Evolutionary conservation across 306 rosid genomes (phyloP).

Genomic region (Adenanthera pavonina): DNA sequence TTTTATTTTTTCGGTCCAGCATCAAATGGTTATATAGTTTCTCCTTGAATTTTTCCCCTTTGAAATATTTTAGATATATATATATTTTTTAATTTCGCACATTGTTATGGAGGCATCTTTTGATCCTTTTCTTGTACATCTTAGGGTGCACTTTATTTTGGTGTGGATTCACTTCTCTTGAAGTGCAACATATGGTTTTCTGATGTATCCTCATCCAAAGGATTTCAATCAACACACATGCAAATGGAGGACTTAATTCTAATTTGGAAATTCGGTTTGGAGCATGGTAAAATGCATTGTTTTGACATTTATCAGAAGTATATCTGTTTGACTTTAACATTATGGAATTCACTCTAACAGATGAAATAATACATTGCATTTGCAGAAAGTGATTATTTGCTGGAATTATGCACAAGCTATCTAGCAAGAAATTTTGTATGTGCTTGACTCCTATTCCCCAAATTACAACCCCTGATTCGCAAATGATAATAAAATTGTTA

Average conservation of each 20-base stretch:
- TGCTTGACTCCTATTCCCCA: conserved; percentile 36
- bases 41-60: background rate
- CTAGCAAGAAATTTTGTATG: conserved; percentile 89
- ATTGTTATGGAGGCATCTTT: background rate
- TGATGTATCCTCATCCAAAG: conserved; percentile 48
- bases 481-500: too few relatives aligned
- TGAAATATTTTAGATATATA: background rate
- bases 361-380: conserved; percentile 34
- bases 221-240: conserved; percentile 43
- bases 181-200: conserved; percentile 73
- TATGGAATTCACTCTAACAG: conserved; percentile 41
- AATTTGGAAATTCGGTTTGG: conserved; percentile 69
- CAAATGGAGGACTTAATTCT: conserved; percentile 62
- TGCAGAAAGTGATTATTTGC: conserved; percentile 65
- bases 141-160: conserved; percentile 87
- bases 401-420: conserved; percentile 60
- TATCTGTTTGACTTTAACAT: conserved; percentile 25
- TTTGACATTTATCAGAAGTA: conserved; percentile 17
- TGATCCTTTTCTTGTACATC: conserved; percentile 35
- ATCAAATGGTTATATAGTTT: background rate
- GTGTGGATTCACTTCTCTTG: conserved; percentile 67
- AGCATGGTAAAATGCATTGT: conserved; percentile 55
- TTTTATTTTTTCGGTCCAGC: background rate
- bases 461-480: too few relatives aligned
- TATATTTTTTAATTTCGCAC: background rate